Conservation (phyloP, 176 grass and related monocot genomes). For the Olyra latifolia region DNA sequence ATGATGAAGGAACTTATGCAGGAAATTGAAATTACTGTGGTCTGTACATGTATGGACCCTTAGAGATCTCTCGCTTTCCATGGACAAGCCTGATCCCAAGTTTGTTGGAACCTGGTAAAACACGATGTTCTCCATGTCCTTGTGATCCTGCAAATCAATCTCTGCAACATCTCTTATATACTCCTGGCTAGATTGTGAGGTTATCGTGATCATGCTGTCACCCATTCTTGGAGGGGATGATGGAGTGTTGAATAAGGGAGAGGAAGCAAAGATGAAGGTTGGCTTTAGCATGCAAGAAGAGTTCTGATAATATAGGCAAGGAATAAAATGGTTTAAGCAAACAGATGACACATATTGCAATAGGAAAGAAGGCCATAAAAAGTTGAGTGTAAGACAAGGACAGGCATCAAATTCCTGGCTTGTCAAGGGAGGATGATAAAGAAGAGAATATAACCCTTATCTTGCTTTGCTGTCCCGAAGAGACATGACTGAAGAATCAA, state of each 20-base stretch:
- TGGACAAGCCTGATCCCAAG: constrained; percentile 40
- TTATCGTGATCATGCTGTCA: constrained; percentile 10
- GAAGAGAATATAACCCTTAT: constrained; percentile 36
- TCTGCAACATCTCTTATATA: constrained; percentile 16
- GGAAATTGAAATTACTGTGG: constrained; percentile 34
- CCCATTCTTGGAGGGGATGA: constrained; percentile 12
- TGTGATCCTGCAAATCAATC: constrained; percentile 42
- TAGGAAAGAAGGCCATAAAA: constrained; percentile 22
- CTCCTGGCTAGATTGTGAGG: constrained; percentile 9
- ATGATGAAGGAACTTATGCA: constrained; percentile 53
- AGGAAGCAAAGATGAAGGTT: constrained; percentile 14
- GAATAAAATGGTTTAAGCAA: constrained; percentile 6
- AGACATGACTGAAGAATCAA: neutral
- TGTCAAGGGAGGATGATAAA: constrained; percentile 48
- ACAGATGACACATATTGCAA: constrained; percentile 2
- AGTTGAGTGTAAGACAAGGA: constrained; percentile 23
- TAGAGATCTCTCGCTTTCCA: constrained; percentile 65
- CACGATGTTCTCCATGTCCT: constrained; percentile 31
- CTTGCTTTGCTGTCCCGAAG: constrained; percentile 39
- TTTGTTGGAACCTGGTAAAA: constrained; percentile 46
- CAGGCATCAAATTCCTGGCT: constrained; percentile 48
- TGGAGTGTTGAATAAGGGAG: constrained; percentile 30
- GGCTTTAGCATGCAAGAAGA: constrained; percentile 16
- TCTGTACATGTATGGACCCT: constrained; percentile 57
- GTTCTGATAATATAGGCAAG: constrained; percentile 20